Base-by-base conservation (phyloP, 805 yeast species). In the Metschnikowia lachancei region DNA sequence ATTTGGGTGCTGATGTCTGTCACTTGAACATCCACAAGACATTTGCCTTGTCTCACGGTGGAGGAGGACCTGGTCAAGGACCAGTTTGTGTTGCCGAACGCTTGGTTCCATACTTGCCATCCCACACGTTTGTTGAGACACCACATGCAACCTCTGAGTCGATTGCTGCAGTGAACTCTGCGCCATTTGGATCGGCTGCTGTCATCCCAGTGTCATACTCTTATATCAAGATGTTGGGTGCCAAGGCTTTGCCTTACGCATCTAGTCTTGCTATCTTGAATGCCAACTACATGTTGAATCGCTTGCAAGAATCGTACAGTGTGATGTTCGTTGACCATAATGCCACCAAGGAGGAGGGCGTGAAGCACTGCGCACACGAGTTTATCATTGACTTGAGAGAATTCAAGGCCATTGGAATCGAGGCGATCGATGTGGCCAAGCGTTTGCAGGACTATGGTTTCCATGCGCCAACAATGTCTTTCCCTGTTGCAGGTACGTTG, bases 31-130 rank as follows among this genome's bases (percentile, higher is more conserved):
- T 94, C 63, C 99, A 94, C 75, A 94, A 94, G 72, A 94, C 99
- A 1, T 94, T 94, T 75, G 90, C 97, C 38, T 89, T 94, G 61
- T 95, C 97, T 45, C 99, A 94, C 62, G 99, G 99, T 62, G 99
- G 99, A 63, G 99, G 99, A 64, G 99, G 99, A 36, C 99, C 99
- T 35, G 99, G 98, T 63, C 95, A 90, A 60, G 99, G 97, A 16
- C 98, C 98, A 42, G 94, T 94, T 53, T 89, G 98, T 76, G 98
- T 92, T 47, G 84, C 83, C 56, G 70, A 76, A 41, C 96, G 89
- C 66, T 74, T 94, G 58, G 78, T 76, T 36, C 87, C 88, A 44
- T 90, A 80, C 69, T 76, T 94, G 58, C 99, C 99, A 38, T 72
- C 75, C 12, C 97, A 94, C 67, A 77, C 79, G 18, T 72, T 86